Base-by-base conservation (phyloP, 345 rosid genomes). In the Camelina neglecta region DNA sequence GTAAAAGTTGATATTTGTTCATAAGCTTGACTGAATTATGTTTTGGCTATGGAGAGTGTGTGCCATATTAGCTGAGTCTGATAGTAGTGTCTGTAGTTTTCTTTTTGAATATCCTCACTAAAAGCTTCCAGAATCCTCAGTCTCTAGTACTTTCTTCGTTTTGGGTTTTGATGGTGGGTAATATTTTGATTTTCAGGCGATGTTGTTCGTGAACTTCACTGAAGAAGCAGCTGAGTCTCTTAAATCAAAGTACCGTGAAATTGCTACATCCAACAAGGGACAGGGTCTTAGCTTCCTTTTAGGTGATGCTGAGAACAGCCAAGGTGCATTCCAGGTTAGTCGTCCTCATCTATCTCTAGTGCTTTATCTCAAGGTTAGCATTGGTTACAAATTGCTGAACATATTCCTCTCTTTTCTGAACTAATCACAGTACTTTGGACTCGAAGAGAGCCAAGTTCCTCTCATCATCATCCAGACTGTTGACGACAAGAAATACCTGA, bases 311-410 rank as follows among this genome's bases (percentile, higher is more conserved):
- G 97, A 92, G 60, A 89, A 86, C 64, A 88, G 97, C 85, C 85
- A 92, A 86, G 90, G 87, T 67, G 97, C 97, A 57, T 83, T 95
- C 80, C 97, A 95, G 99, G 99, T 94, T 62, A 29, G 86, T 79
- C n/a, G 59, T 70, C 49, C 53, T 51, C 13, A 11, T 2, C 11
- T 58, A 11, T 68, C 59, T 72, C 24, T 57, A 53, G 63, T 26
- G 13, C 63, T 8, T 41, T 67, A 58, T 57, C 13, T 53, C 21
- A 38, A 64, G 41, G 3, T n/a, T 29, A 45, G 24, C 29, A 10
- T 41, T 41, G 36, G 13, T 76, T 53, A 63, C 48, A 45, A 35
- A 57, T 10, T 64, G 70, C 49, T 48, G 36, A 68, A 15, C 63
- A 36, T 5, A 21, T 58, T 51, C 38, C 26, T 58, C 44, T 24